Evolutionary conservation across 2,329 filamentous ascomycete species (phyloP), one percentile per base, ranked within the genome.

Genomic region (Paracamarosporium sp.): DNA sequence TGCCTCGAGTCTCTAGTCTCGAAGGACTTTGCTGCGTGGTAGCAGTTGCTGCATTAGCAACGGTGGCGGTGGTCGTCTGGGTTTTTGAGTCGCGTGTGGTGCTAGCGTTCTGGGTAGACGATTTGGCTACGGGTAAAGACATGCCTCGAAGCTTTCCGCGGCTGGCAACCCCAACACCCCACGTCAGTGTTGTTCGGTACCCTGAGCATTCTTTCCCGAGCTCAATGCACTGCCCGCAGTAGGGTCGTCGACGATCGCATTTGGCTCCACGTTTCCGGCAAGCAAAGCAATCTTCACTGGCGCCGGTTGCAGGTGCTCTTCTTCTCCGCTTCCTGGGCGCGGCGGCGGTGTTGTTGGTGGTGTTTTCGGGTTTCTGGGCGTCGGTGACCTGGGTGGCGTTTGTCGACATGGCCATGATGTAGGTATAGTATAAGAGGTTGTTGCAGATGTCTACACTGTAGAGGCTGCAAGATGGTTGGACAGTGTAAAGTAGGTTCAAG

Each of bases 141-240:
- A 97, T 83, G 36, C 94, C 94, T 61, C 94, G 88, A 62, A 98
- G 87, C 82, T 98, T 98, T 73, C 94, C 94, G 71, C 94, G 89
- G 79, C 93, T 97, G 55, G 94, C 94, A 57, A 98, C 94, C 50
- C 94, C 94, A 46, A 97, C 92, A 40, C 93, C 93, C 94, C 94
- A 98, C 45, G 94, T 98, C 78, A 98, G 84, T 68, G 94, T 93
- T 15, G 94, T 98, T 81, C 96, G 96, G 83, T 98, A 98, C 58
- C 94, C 94, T 27, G 92, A 93, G 80, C 94, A 98, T 73, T 96
- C 93, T 75, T 92, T 93, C 64, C 93, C 93, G 63, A 92, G 85
- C 68, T 97, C 92, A 62, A 98, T 86, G 77, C 94, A 99, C 79
- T 93, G 93, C 43, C 93, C 93, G 80, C 95, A 98, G 79, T 97